Evolutionary conservation across 108 stramenopile species (phyloP), one percentile per base, ranked within the genome.

Genomic region (Asterionellopsis glacialis): DNA sequence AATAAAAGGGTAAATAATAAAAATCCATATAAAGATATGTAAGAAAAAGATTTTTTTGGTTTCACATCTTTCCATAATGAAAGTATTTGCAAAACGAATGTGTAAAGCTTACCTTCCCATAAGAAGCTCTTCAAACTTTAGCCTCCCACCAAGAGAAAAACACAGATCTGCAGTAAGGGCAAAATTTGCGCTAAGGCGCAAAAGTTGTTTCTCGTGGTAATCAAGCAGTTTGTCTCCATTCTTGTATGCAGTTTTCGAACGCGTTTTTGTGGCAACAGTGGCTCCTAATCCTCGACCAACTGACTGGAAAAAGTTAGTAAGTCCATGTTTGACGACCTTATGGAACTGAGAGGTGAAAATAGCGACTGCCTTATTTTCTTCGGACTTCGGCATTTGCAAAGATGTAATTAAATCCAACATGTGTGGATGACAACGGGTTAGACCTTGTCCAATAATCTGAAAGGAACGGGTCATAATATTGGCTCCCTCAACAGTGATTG

Each of bases 401-500:
- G 93, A 76, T 40, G 82, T 75, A 57, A 98, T 87, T 51, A 98
- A 67, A 61, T 95, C 93, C 21, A 94, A 74, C 85, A 98, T 95
- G 71, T 98, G 95, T 14, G 97, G 97, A 68, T 98, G 97, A 59
- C 95, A 94, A 47, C 97, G 85, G 43, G 93, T 98, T 66, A 98
- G 80, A 57, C 97, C 97, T 73, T 98, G 97, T 39, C 97, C 97
- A 75, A 97, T 97, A 55, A 95, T 94, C 80, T 97, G 96, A 67
- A 98, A 95, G 22, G 92, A 94, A 15, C 97, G 84, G 47, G 97
- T 98, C 89, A 98, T 92, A 44, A 96, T 97, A 77, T 98, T 98
- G 48, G 97, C 97, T 39, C 97, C 97, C 77, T 97, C 97, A 40
- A 97, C 96, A 45, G 97, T 97, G 64, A 98, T 97, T 42, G 93